These are phyloP conservation scores for Aristolochia contorta DNA, from an alignment of 164 flowering plant genomes.

Conservation along the genomic window DNA sequence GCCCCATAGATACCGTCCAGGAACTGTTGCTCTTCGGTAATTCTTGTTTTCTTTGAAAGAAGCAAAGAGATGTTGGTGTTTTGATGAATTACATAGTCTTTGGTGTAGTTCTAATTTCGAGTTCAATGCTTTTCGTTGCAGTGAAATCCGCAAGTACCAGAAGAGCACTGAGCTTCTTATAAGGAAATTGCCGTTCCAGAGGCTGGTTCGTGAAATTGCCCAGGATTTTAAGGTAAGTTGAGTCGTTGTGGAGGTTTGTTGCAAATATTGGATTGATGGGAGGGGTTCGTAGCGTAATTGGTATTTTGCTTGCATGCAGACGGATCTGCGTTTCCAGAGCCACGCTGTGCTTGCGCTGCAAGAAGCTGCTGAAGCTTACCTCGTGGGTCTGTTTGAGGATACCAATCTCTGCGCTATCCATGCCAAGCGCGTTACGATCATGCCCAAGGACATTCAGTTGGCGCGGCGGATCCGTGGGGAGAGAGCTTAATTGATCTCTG, in stretches of 20 bases:
- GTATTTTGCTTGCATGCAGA: constrained; percentile 5
- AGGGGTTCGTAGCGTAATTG: background rate
- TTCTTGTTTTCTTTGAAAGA: background rate
- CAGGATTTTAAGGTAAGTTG: constrained; percentile 18
- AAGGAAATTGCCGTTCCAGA: constrained; percentile 21
- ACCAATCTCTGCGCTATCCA: constrained; percentile 16
- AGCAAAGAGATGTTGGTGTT: background rate
- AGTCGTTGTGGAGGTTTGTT: background rate
- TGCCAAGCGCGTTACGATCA: constrained; percentile 13
- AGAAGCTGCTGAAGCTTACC: constrained; percentile 23
- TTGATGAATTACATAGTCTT: background rate
- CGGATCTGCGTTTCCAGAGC: constrained; percentile 23
- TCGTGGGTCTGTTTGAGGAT: constrained; percentile 21
- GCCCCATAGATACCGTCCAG: constrained; percentile 15
- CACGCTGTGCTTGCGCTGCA: constrained; percentile 23
- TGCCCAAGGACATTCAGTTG: constrained; percentile 15
- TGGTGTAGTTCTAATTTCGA: background rate
- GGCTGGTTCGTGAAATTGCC: constrained; percentile 25
- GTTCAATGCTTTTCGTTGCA: background rate
- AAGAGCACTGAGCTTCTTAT: constrained; percentile 22
- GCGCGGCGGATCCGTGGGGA: constrained; percentile 17
- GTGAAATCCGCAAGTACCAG: constrained; percentile 19
- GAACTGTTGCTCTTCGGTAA: constrained; percentile 17
- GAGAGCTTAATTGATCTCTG: constrained; percentile 24
- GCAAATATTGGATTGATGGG: no score